Evolutionary conservation across 352 stramenopile genomes (phyloP), one percentile per base, ranked within the genome.

Genomic region (Phytophthora foliorum): DNA sequence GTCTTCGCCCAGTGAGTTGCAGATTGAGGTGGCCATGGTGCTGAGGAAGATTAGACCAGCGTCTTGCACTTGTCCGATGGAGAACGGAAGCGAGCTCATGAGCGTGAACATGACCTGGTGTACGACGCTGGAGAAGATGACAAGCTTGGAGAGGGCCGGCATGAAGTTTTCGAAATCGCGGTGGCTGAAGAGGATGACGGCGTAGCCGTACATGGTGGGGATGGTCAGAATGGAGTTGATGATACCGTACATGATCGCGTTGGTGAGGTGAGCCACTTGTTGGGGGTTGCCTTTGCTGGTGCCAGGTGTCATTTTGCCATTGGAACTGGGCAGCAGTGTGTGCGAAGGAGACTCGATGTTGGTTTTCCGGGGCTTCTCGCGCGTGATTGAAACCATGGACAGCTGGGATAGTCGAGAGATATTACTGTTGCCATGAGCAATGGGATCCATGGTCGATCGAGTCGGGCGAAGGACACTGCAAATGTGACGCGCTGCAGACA

Each of bases 31-130:
- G 0, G 97, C 91, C 67, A 99, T 99, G 45, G 86, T 85, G 36
- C 80, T 94, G 19, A 99, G 80, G 72, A 99, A 99, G 72, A 99
- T 99, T 6, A 99, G 86, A 0, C 97, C 97, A n/a, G 96, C 96
- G 75, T 99, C 96, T 69, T 99, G 98, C 1, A 99, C 97, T 69
- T 98, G 97, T 6, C 97, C 98, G 25, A 99, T 98, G 19, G 97
- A 95, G 78, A 99, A 99, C 0, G 94, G 92, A 44, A 99, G 73
- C 29, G 90, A 92, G 38, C 88, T 98, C 61, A 98, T 83, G 7
- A 89, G 56, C 1, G 86, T 95, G 72, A 92, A 92, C 75, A 95
- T 88, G 67, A 93, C 59, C 59, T 95, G 97, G 80, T 99, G 98
- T 7, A 99, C 75, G 32, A 96, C 89, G 22, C 93, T 98, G 31